These are phyloP conservation scores for Backusella macrospora DNA, from an alignment of 192 early-diverging fungal genomes.

Conservation along the genomic window DNA sequence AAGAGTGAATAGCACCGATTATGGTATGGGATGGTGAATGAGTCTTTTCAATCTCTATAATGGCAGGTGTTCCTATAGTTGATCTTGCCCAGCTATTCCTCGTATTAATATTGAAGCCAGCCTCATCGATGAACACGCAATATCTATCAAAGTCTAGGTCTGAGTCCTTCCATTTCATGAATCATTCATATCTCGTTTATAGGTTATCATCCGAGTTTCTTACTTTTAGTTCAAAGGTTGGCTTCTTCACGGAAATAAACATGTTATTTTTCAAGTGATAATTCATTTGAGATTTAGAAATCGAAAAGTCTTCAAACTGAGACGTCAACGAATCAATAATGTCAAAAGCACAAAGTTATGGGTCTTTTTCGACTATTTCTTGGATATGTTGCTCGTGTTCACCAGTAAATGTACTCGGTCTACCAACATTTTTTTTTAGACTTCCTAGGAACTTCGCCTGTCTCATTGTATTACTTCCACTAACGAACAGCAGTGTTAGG, in stretches of 20 bases:
- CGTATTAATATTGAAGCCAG: background rate
- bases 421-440: background rate
- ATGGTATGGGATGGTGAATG: too few species aligned
- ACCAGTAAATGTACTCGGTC: background rate
- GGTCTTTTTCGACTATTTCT: background rate
- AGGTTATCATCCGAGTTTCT: background rate
- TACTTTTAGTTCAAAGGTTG: conserved; percentile 5
- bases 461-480: background rate
- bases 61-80: background rate
- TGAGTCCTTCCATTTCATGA: too few species aligned
- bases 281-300: conserved; percentile 14
- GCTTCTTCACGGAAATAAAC: background rate
- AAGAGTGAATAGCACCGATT: too few species aligned
- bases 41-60: background rate
- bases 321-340: conserved; percentile 8
- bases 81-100: too few species aligned
- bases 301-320: too few species aligned
- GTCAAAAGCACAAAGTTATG: conserved; percentile 5
- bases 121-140: background rate
- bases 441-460: background rate
- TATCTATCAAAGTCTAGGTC: background rate
- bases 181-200: too few species aligned
- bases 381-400: conserved; percentile 7
- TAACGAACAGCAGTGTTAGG: background rate
- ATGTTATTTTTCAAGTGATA: background rate